Percentiles rank a stretch among this genome's conserved stretches.
Evolutionary conservation across 495 filamentous ascomycete genomes (phyloP).

Genomic region (Aspergillus funiculosus): DNA sequence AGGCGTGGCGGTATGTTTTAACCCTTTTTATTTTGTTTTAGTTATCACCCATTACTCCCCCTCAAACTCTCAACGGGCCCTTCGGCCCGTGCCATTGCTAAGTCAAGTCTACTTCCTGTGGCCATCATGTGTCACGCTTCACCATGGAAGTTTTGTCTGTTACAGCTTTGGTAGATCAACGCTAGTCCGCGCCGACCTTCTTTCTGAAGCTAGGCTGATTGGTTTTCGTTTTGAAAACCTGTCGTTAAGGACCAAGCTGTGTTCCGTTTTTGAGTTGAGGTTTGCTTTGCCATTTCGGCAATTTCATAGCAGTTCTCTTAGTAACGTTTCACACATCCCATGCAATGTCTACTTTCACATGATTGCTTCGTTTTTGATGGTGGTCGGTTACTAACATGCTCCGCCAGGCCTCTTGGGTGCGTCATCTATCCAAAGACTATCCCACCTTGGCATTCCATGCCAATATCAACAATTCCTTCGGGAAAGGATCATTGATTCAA

Average conservation of each 20-base stretch:
- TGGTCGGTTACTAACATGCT: conserved; percentile 37
- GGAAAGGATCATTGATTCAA: conserved; percentile 70
- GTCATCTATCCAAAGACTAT: conserved; percentile 72
- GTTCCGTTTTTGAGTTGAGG: conserved; percentile 88
- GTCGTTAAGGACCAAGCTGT: conserved; percentile 53
- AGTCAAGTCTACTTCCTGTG: conserved; percentile 87
- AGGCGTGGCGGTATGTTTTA: conserved; percentile 78
- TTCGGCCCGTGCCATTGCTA: conserved; percentile 60
- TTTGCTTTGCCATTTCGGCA: conserved; percentile 45
- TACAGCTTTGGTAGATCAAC: conserved; percentile 96
- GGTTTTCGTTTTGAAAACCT: conserved; percentile 73
- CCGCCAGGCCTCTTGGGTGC: conserved; percentile 77
- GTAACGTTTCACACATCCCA: conserved; percentile 92
- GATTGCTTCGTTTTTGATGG: conserved; percentile 13
- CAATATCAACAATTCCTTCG: conserved; percentile 86
- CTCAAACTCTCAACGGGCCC: conserved; percentile 18
- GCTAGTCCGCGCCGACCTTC: conserved; percentile 62
- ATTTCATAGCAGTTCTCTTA: conserved; percentile 80
- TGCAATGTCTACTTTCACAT: conserved; percentile 5
- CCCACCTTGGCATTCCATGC: conserved; percentile 93
- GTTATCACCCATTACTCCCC: conserved; percentile 11
- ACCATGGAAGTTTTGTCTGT: conserved; percentile 80
- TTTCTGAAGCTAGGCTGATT: conserved; percentile 60
- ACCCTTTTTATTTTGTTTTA: conserved; percentile 10
- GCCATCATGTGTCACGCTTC: conserved; percentile 34